Percentiles rank a stretch among this genome's conserved stretches.
Evolutionary conservation across 2,329 filamentous ascomycete genomes (phyloP).

Genomic region (Fusarium verticillioides): DNA sequence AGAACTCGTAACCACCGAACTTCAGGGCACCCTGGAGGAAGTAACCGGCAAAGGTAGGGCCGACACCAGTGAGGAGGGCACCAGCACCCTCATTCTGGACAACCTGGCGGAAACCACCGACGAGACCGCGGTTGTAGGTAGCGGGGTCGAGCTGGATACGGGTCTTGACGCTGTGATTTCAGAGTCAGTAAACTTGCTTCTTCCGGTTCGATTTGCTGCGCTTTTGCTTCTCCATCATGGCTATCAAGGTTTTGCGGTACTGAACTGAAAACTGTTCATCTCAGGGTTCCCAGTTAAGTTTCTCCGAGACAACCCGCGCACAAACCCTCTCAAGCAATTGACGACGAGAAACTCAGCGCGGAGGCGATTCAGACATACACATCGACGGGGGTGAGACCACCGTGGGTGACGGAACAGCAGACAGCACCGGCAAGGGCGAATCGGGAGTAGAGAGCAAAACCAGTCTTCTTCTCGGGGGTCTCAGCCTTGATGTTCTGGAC

Average conservation of each 20-base stretch:
- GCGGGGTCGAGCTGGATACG: slow-evolving; percentile 91
- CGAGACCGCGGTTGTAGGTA: slow-evolving; percentile 88
- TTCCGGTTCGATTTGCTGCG: neutral
- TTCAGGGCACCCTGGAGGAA: slow-evolving; percentile 95
- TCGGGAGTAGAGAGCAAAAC: slow-evolving; percentile 84
- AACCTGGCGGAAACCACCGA: slow-evolving; percentile 89
- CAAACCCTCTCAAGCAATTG: slow-evolving; percentile 37
- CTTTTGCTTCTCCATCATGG: neutral
- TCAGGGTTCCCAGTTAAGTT: slow-evolving; percentile 5
- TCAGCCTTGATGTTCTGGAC: slow-evolving; percentile 55
- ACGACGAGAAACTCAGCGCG: neutral
- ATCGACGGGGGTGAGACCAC: slow-evolving; percentile 96
- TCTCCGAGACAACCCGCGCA: slow-evolving; percentile 2
- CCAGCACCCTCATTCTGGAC: slow-evolving; percentile 85
- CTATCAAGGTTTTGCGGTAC: neutral
- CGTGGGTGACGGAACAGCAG: slow-evolving; percentile 99
- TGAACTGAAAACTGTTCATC: slow-evolving; percentile 4
- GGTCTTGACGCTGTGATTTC: slow-evolving; percentile 82
- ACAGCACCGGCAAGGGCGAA: slow-evolving; percentile 97
- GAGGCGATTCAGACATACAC: slow-evolving; percentile 76
- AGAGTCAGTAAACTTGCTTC: slow-evolving; percentile 26
- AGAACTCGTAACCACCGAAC: slow-evolving; percentile 95
- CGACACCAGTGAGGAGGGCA: slow-evolving; percentile 86
- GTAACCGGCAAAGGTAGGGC: slow-evolving; percentile 88
- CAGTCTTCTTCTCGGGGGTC: slow-evolving; percentile 57